phyloP scores from a whole-genome alignment of 805 yeast genomes.

The Yarrowia osloensis region DNA sequence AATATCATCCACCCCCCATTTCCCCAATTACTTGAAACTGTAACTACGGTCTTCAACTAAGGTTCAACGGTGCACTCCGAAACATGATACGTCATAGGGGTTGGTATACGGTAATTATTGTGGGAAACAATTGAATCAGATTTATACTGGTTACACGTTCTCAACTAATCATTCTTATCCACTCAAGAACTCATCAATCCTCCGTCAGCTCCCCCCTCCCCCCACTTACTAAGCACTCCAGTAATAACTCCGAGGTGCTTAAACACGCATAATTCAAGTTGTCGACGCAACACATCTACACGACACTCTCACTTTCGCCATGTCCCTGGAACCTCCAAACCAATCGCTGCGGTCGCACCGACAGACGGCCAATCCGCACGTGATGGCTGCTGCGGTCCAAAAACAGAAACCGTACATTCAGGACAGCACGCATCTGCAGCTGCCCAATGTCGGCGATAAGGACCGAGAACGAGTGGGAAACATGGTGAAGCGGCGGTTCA shows the following conservation, averaged over 20 bases:
- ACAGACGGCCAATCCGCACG: conserved; percentile 35
- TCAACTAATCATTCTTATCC: too few species aligned
- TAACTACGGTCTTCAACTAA: background rate
- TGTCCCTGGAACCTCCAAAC: conserved; percentile 32
- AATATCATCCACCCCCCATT: too few species aligned
- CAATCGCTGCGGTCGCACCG: conserved; percentile 39
- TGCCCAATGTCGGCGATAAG: conserved; percentile 37
- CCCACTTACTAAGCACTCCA: background rate
- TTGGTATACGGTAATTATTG: background rate
- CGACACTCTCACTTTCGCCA: background rate
- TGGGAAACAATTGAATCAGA: too few species aligned
- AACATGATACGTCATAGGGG: background rate
- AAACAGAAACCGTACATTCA: conserved; percentile 32
- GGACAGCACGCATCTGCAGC: conserved; percentile 26
- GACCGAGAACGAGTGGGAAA: conserved; percentile 38
- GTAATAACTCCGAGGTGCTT: background rate
- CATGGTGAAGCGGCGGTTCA: conserved; percentile 38
- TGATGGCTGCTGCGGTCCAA: conserved; percentile 25
- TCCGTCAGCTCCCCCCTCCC: too few species aligned
- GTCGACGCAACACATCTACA: background rate
- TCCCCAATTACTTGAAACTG: background rate
- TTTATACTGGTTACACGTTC: too few species aligned
- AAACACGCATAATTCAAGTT: conserved; percentile 12
- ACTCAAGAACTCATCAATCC: too few species aligned
- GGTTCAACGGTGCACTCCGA: background rate